A percentile compares a stretch with the other conserved stretches of the same genome.
phyloP scores from a whole-genome alignment of 495 filamentous ascomycete genomes.

The Podospora conica region DNA sequence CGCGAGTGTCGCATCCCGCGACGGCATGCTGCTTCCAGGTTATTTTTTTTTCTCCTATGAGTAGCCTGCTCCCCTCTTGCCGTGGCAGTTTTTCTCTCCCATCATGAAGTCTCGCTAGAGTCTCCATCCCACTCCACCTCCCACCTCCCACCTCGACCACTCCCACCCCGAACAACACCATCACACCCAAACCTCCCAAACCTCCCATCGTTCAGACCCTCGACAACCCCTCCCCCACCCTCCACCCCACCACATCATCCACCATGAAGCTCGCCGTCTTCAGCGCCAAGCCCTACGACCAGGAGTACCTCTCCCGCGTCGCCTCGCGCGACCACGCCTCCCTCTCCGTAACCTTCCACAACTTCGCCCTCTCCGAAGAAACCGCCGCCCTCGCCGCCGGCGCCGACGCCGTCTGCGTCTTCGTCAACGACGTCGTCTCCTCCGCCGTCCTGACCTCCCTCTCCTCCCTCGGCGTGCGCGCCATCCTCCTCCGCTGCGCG shows the following conservation, averaged over 20 bases:
- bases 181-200: background rate
- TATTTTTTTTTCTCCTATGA: background rate
- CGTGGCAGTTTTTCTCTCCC: background rate
- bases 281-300: constrained; percentile 58
- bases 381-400: constrained; percentile 51
- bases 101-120: background rate
- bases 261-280: constrained; percentile 55
- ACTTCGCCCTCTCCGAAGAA: constrained; percentile 48
- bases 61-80: background rate
- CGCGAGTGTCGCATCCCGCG: background rate
- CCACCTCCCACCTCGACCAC: background rate
- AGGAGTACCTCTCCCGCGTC: constrained; percentile 40
- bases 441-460: constrained; percentile 47
- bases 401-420: constrained; percentile 59
- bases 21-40: background rate
- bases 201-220: background rate
- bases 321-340: constrained; percentile 18
- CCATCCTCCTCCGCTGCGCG: constrained; percentile 61
- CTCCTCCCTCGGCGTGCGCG: constrained; percentile 42
- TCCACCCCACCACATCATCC: background rate
- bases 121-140: background rate
- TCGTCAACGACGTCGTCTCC: constrained; percentile 60
- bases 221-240: background rate
- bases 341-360: constrained; percentile 46
- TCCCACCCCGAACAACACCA: background rate